Evolutionary conservation across 176 grass and related monocot genomes (phyloP), one percentile per base, ranked within the genome.

Genomic region (Calamus simplicifolius): DNA sequence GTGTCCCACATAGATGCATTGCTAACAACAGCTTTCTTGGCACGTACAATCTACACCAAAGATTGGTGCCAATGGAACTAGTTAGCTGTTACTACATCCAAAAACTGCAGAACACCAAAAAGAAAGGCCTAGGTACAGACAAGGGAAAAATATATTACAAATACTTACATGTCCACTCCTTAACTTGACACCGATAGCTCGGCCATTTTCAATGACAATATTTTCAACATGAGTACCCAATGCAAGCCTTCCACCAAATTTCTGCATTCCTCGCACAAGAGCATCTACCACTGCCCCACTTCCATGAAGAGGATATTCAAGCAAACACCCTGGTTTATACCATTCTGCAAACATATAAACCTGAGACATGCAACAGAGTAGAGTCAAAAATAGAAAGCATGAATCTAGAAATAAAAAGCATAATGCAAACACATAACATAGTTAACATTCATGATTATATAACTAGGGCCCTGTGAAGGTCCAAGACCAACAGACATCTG

Each of bases 321-420:
- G 87, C 63, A 43, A 51, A 78, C 93, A 92, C 29, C 93, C 93
- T 64, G 87, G 87, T 79, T 98, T 92, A 74, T 92, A 89, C 93
- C 87, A 98, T 87, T 98, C 93, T 73, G 87, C 93, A 98, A 98
- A 98, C 93, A 98, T 98, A 72, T 98, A 89, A 78, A 98, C 74
- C 93, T 97, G 78, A 72, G 52, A 62, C 67, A 68, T 52, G 28
- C 76, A 43, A 66, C 78, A 80, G 70, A 61, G 69, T 17, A 54
- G 74, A 85, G 70, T 54, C 35, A 79, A 56, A 23, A 75, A 62
- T 5, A 65, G 0, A 71, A 67, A 25, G 55, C 43, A 21, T 70
- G 18, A 66, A n/a, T 35, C 55, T 59, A 16, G 43, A 29, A 18
- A 60, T 16, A 43, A 43, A 43, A 43, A 43, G 35, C 3, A 43